Conservation (phyloP, 352 stramenopile genomes). For the Pythium brachiatum region DNA sequence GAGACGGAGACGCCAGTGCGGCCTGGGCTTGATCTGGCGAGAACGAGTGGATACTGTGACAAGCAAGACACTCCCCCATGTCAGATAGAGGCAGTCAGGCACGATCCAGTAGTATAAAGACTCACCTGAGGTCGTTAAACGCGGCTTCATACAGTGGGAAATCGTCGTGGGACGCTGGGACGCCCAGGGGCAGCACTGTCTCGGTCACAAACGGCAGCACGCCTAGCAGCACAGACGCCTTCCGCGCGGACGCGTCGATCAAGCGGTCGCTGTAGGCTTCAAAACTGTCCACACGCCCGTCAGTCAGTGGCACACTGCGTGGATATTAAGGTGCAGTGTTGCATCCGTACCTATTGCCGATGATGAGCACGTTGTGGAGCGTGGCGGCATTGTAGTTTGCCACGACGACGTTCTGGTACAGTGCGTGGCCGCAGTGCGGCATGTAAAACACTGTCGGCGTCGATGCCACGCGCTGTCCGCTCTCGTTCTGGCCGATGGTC, state of each 20-base stretch:
- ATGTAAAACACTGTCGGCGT: slow-evolving; percentile 88
- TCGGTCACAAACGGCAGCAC: slow-evolving; percentile 54
- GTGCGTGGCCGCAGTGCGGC: slow-evolving; percentile 82
- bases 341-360: slow-evolving; percentile 83
- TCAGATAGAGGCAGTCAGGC: neutral
- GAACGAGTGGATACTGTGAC: slow-evolving; percentile 22
- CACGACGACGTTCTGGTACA: slow-evolving; percentile 90
- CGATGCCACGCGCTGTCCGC: slow-evolving; percentile 36
- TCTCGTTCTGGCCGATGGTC: slow-evolving; percentile 65
- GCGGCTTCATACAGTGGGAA: slow-evolving; percentile 65
- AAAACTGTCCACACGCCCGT: slow-evolving; percentile 40
- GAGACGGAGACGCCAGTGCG: neutral
- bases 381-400: slow-evolving; percentile 60
- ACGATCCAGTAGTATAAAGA: neutral
- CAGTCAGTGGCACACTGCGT: neutral
- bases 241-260: slow-evolving; percentile 39
- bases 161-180: slow-evolving; percentile 49
- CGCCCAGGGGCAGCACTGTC: slow-evolving; percentile 33
- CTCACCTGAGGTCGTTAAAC: slow-evolving; percentile 72
- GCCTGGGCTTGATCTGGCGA: slow-evolving; percentile 7
- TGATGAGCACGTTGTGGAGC: slow-evolving; percentile 52
- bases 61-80: neutral
- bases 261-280: slow-evolving; percentile 72
- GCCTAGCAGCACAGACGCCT: slow-evolving; percentile 42
- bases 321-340: neutral